phyloP scores from a whole-genome alignment of 2,329 filamentous ascomycete species.

The Clarireedia sp. region DNA sequence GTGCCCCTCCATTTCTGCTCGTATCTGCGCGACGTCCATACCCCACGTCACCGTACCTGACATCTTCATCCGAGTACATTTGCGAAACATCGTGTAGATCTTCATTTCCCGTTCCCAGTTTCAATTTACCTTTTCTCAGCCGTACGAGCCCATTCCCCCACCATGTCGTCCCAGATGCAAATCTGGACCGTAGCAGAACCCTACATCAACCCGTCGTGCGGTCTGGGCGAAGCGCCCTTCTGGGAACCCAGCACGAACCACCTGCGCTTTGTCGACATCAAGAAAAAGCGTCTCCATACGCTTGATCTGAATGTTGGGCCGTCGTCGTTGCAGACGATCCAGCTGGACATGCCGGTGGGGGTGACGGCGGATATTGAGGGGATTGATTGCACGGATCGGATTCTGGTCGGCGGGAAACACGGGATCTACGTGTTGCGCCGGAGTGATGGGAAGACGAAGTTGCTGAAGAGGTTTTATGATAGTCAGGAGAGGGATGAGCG shows the following conservation, averaged over 20 bases:
- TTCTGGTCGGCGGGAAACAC: slow-evolving; percentile 73
- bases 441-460: slow-evolving; percentile 44
- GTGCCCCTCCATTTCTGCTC: neutral
- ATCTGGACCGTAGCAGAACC: slow-evolving; percentile 32
- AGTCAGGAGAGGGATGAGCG: slow-evolving; percentile 31
- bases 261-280: slow-evolving; percentile 77
- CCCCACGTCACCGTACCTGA: no score
- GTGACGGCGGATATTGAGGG: slow-evolving; percentile 73
- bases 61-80: no score
- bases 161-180: slow-evolving; percentile 8
- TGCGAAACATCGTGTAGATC: no score
- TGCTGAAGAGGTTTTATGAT: slow-evolving; percentile 42
- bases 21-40: no score
- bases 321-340: slow-evolving; percentile 22
- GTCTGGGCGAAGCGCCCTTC: slow-evolving; percentile 66
- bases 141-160: neutral
- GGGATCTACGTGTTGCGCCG: slow-evolving; percentile 74
- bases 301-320: slow-evolving; percentile 57
- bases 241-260: slow-evolving; percentile 58
- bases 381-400: slow-evolving; percentile 52
- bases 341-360: slow-evolving; percentile 47
- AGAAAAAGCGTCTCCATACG: slow-evolving; percentile 63
- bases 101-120: no score
- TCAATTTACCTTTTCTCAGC: no score
- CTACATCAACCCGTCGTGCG: slow-evolving; percentile 55